Evolutionary conservation across 1,139 yeast species (phyloP), one percentile per base, ranked within the genome.

Genomic region (Diutina sp.): DNA sequence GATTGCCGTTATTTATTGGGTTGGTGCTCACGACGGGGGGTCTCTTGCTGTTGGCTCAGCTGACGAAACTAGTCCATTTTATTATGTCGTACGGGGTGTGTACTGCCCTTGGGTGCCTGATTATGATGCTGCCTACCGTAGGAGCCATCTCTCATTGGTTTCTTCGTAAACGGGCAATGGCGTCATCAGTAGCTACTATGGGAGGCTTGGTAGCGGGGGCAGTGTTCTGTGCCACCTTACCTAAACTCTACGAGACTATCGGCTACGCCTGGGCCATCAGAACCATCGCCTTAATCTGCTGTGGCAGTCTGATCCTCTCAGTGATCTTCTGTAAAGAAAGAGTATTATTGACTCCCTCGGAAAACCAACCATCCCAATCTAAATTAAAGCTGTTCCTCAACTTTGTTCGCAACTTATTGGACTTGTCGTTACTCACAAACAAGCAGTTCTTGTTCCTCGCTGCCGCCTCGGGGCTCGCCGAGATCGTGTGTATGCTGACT

Each of bases 141-240:
- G 83, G 88, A 0, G 80, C 77, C 1, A 70, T 84, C 41, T 78
- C 86, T 25, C 89, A 84, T 63, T 84, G 85, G 82, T 85, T 83
- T 62, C 71, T 74, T 62, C 72, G 65, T 54, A 77, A 74, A 59
- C 69, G 88, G 58, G 88, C 82, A 0, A 65, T 77, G 51, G 87
- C 86, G 0, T 66, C 79, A 46, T 82, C 85, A 0, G 63, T 82
- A 3, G 84, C 84, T 1, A 80, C 85, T 0, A 71, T 78, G 35
- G 89, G 89, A 2, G 87, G 87, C 0, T 76, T 84, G 8, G 67
- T 82, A 2, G 90, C 90, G 1, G 87, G 87, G 8, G 72, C 84
- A 1, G 68, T 80, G 1, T 82, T 80, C 66, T 84, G 89, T 0
- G 65, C 83, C 25, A 73, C 81, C 71, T 71, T 83, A 60, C 76